Evolutionary conservation across 2,329 filamentous ascomycete species (phyloP), one percentile per base, ranked within the genome.

Genomic region (Aotearoamyces nothofagi): DNA sequence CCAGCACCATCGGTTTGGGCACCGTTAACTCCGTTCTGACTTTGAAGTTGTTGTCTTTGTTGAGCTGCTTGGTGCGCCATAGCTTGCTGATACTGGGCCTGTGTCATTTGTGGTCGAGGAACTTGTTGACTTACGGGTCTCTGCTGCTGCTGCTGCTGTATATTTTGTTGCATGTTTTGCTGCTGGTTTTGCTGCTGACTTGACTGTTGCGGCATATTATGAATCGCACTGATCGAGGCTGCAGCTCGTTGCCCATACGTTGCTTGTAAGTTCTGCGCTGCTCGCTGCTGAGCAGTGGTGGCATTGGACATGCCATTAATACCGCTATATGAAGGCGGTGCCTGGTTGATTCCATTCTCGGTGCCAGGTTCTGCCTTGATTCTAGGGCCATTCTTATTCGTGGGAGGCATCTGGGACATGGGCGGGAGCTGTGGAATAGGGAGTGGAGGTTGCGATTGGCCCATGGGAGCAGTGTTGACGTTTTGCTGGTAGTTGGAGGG

Each of bases 1-100:
- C 63, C 63, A 17, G 78, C 58, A 28, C 86, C 87, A 47, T 96
- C 87, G 9, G 77, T 77, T 51, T 94, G 80, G 14, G 72, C 55
- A 26, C 59, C 58, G 27, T 53, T 50, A 29, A 63, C 42, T 9
- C 54, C 55, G 47, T 60, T 66, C 32, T 32, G 46, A 37, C 44
- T 47, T 22, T 28, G 17, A 12, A 20, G 15, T 20, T 23, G 19
- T 17, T 28, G 19, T 9, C 20, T 23, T 31, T 54, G 50, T 25
- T 54, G 52, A 17, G 51, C 35, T 43, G 46, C 31, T 43, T 39
- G 32, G 7, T 41, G 27, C 41, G 48, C 24, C 49, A 49, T 31
- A 47, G 41, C 26, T 27, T 35, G 29, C 22, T 32, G 28, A 17
- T 51, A 49, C 44, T 50, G 22, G 37, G 27, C 40, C 33, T 42